Conservation (phyloP, 148 eudicot genomes). For the Nepenthes gracilis region DNA sequence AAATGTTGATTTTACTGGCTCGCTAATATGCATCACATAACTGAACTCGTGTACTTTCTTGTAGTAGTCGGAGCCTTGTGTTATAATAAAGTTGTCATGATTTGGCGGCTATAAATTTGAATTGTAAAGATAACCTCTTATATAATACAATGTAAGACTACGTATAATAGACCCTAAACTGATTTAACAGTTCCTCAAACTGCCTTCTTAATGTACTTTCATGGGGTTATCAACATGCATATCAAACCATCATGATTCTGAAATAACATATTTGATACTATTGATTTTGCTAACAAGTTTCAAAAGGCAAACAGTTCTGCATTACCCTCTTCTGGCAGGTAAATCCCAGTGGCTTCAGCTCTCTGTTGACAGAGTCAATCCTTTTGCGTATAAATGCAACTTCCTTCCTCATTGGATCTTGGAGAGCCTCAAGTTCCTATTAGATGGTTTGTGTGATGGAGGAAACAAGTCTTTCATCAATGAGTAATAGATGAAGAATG, state of each 20-base stretch:
- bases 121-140: too few species aligned
- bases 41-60: too few species aligned
- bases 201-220: neutral
- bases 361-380: conserved; percentile 48
- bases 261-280: too few species aligned
- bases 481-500: neutral
- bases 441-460: neutral
- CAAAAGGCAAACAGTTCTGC: neutral
- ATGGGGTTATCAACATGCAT: neutral
- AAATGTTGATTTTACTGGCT: too few species aligned
- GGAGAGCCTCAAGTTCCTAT: conserved; percentile 56
- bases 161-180: too few species aligned
- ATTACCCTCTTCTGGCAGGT: conserved; percentile 56
- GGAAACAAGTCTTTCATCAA: neutral
- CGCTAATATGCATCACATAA: too few species aligned
- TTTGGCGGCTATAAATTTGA: too few species aligned
- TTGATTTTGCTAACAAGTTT: too few species aligned
- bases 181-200: too few species aligned
- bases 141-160: too few species aligned
- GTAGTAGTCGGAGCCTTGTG: too few species aligned
- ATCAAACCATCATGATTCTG: neutral
- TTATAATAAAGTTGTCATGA: too few species aligned
- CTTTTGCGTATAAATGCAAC: conserved; percentile 44
- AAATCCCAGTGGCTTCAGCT: conserved; percentile 44
- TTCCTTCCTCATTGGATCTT: conserved; percentile 66